Base-by-base conservation (phyloP, 495 filamentous ascomycete genomes). In the Xylaria scruposa region DNA sequence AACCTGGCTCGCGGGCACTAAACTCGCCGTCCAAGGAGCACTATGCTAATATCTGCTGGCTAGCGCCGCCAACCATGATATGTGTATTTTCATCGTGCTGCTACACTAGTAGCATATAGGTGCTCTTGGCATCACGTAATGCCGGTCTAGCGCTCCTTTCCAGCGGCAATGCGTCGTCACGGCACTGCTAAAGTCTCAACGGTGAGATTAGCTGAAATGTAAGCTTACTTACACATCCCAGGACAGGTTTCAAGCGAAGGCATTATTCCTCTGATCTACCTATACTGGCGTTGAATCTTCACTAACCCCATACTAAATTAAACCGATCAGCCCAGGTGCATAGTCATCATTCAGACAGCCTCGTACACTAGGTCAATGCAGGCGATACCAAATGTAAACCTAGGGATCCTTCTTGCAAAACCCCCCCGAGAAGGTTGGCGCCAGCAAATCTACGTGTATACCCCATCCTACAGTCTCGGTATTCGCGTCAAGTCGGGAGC, bases 111-210 rank as follows among this genome's bases (percentile, higher is more conserved):
- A n/a, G 46, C n/a, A 38, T 33, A 54, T 8, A 24, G 12, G 13
- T 1, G 31, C 26, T n/a, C 47, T 67, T 67, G 65, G 65, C 65
- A 56, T 67, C 65, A 67, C 47, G 65, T 67, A 67, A 67, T 42
- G 33, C 33, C 29, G 8, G 47, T 33, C 17, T 54, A 54, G 65
- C 33, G 65, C 44, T 36, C 36, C 49, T 21, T 29, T 31, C 13
- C 49, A 42, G 49, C 65, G 65, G 65, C 21, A 54, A 67, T 54
- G 49, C 29, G 47, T 56, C 36, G 36, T 56, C 65, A 36, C 38
- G n/a, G 36, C 60, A 40, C 29, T 60, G 58, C 38, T 60, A 38
- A 60, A 21, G 17, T 8, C 19, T 6, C 5, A 40, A 13, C 36
- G 21, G 65, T 54, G 33, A 56, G 33, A 54, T 40, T 33, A 19